Evolutionary conservation across 108 stramenopile genomes (phyloP).

Genomic region (Pseudonitzschia multistriata): DNA sequence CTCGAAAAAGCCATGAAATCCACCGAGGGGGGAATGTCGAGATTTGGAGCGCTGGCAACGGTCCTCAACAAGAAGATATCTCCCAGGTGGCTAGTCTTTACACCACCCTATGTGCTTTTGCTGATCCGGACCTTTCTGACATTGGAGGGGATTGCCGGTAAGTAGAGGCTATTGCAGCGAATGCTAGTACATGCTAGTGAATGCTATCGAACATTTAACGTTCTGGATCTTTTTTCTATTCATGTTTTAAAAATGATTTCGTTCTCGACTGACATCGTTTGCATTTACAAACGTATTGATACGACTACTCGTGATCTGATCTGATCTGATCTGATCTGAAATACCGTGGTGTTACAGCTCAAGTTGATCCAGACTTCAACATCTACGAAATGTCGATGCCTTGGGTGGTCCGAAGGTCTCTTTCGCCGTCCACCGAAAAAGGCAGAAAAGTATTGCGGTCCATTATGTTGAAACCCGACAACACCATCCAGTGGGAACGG

Average conservation of each 20-base stretch:
- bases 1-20: slow-evolving; percentile 11
- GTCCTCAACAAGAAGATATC: slow-evolving; percentile 20
- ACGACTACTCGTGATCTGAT: too few species aligned
- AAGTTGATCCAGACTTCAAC: slow-evolving; percentile 16
- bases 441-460: slow-evolving; percentile 14
- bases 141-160: slow-evolving; percentile 5
- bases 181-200: too few species aligned
- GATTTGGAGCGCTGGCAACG: slow-evolving; percentile 25
- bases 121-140: slow-evolving; percentile 11
- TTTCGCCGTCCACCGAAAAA: slow-evolving; percentile 19
- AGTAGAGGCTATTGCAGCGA: not conserved
- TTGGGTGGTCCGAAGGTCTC: slow-evolving; percentile 24
- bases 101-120: slow-evolving; percentile 6
- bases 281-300: too few species aligned
- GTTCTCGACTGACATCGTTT: too few species aligned
- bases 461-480: slow-evolving; percentile 9
- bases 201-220: too few species aligned
- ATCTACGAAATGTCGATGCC: slow-evolving; percentile 25
- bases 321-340: too few species aligned
- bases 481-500: slow-evolving; percentile 19
- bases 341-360: not conserved
- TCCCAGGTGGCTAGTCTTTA: slow-evolving; percentile 20
- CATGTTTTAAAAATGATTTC: too few species aligned
- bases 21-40: slow-evolving; percentile 15
- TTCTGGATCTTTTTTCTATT: too few species aligned